Percentiles rank a stretch among this genome's conserved stretches.
Evolutionary conservation across 257 asterid genomes (phyloP).

Genomic region (Solanum rostratum): DNA sequence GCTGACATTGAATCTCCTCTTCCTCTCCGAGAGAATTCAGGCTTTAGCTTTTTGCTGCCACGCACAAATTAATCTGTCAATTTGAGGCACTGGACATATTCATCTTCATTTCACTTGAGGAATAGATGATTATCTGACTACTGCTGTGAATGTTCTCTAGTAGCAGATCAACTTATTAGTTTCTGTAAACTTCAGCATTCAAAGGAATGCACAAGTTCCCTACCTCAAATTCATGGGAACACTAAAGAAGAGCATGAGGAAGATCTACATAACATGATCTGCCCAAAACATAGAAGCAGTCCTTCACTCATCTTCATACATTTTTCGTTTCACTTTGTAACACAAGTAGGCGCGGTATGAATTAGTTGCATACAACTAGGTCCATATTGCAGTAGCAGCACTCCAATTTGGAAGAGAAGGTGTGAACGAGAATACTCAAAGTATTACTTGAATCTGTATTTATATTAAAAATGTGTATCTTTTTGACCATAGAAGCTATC

Average conservation of each 20-base stretch:
- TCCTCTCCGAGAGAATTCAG: slow-evolving; percentile 69
- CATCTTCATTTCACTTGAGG: neutral
- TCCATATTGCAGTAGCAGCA: neutral
- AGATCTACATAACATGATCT: neutral
- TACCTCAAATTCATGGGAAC: slow-evolving; percentile 4
- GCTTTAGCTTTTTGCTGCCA: slow-evolving; percentile 84
- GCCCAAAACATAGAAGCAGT: neutral
- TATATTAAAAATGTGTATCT: neutral
- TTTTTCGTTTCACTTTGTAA: neutral
- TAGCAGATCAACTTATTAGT: neutral
- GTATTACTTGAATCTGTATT: neutral
- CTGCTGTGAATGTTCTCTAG: neutral
- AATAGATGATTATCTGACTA: neutral
- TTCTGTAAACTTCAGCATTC: neutral
- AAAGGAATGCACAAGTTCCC: neutral
- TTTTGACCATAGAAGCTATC: neutral
- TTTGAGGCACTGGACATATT: neutral
- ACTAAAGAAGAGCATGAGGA: slow-evolving; percentile 19
- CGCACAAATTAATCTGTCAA: slow-evolving; percentile 7
- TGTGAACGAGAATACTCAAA: neutral
- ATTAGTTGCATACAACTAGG: neutral
- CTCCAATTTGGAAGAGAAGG: neutral
- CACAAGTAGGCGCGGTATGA: neutral
- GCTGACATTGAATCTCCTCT: slow-evolving; percentile 81
- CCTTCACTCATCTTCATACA: neutral